These are phyloP conservation scores for Ceratocystis albifundus DNA, from an alignment of 2,329 filamentous ascomycete species.

Conservation along the genomic window DNA sequence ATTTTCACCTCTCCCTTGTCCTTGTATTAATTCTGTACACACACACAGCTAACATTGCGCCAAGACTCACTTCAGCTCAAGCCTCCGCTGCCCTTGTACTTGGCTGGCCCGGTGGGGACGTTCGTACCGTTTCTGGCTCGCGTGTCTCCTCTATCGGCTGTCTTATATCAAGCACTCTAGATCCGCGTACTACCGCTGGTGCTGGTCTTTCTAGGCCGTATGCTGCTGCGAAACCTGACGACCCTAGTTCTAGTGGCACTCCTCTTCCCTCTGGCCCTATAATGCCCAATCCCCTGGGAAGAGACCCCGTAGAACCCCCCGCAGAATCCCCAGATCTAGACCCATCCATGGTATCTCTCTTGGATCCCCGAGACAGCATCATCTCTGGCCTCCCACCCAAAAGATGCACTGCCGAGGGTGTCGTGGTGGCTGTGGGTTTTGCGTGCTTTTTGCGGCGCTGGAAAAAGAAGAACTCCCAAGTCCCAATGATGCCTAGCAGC, in stretches of 20 bases:
- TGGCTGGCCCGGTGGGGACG: not conserved
- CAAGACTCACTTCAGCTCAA: constrained; percentile 8
- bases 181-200: not conserved
- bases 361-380: not conserved
- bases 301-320: not conserved
- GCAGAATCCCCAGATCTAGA: not conserved
- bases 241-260: not conserved
- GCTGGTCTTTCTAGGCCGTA: not conserved
- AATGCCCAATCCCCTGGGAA: not conserved
- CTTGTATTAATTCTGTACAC: not conserved
- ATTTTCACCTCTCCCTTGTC: constrained; percentile 2
- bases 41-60: not conserved
- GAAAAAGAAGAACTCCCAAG: constrained; percentile 6
- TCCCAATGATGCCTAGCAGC: not conserved
- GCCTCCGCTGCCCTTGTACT: not conserved
- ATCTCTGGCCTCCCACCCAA: not conserved
- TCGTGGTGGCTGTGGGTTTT: not conserved
- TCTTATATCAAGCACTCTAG: not conserved
- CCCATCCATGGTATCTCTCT: not conserved
- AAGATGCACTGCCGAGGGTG: not conserved
- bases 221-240: not conserved
- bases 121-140: not conserved
- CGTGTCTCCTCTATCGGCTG: not conserved
- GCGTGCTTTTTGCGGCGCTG: not conserved
- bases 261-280: too few species aligned